Percentiles rank a stretch among this genome's conserved stretches.
Evolutionary conservation across 257 asterid genomes (phyloP).

Genomic region (Plantago elongata): DNA sequence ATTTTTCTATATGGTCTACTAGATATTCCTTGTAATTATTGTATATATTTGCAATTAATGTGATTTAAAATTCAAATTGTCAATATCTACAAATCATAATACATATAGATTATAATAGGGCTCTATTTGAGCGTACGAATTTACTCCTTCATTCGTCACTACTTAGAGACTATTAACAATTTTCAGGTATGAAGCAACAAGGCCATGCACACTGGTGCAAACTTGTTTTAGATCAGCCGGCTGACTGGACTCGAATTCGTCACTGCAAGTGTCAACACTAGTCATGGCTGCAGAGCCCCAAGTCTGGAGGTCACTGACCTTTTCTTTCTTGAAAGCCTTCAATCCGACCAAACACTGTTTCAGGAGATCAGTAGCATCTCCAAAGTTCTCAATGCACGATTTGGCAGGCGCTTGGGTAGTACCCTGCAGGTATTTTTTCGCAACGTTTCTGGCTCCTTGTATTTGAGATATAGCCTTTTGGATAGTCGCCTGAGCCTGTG

Average conservation of each 20-base stretch:
- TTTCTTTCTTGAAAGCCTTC: neutral
- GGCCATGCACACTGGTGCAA: neutral
- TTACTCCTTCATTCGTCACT: too few relatives aligned
- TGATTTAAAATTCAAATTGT: too few relatives aligned
- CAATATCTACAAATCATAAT: too few relatives aligned
- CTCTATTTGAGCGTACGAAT: too few relatives aligned
- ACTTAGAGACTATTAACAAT: neutral
- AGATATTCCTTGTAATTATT: too few relatives aligned
- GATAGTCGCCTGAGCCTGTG: neutral
- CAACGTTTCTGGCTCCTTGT: neutral
- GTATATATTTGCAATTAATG: too few relatives aligned
- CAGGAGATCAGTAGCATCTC: neutral
- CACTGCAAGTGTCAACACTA: neutral
- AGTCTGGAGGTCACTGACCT: neutral
- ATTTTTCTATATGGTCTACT: too few relatives aligned
- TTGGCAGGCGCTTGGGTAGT: neutral
- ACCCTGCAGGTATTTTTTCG: neutral
- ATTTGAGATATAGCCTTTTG: neutral
- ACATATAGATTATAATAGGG: too few relatives aligned
- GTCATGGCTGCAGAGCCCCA: constrained; percentile 4
- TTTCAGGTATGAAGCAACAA: neutral
- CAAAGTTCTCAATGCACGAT: neutral
- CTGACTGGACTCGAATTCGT: constrained; percentile 1
- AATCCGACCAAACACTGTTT: neutral
- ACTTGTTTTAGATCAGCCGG: neutral